A percentile compares a stretch with the other conserved stretches of the same genome.
Evolutionary conservation across 164 flowering plant species (phyloP).

Genomic region (Pachysandra terminalis): DNA sequence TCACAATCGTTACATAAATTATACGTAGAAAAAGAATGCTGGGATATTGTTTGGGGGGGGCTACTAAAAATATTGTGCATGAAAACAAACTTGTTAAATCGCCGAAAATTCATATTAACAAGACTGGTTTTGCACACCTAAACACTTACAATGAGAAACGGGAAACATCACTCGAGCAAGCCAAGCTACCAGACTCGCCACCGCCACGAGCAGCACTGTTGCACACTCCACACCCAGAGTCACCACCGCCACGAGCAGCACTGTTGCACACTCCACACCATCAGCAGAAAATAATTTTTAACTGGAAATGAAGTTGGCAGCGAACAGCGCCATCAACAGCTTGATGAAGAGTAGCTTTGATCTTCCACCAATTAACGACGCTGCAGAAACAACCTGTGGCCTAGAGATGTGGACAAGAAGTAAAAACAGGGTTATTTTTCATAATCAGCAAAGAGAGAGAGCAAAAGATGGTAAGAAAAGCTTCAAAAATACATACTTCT

Average conservation of each 20-base stretch:
- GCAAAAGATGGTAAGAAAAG: not conserved
- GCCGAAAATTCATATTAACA: conserved; percentile 21
- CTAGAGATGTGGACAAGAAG: conserved; percentile 27
- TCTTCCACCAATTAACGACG: conserved; percentile 20
- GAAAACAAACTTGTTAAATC: conserved; percentile 10
- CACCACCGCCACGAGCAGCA: too few species aligned
- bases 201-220: conserved; percentile 3
- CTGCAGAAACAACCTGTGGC: conserved; percentile 45
- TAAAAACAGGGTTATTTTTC: not conserved
- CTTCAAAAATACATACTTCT: conserved; percentile 52
- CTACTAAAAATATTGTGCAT: not conserved
- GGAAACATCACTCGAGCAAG: conserved; percentile 7
- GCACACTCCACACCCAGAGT: too few species aligned
- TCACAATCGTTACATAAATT: conserved; percentile 17
- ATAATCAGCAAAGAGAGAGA: not conserved
- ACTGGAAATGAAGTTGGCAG: conserved; percentile 23
- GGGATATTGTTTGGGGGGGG: conserved; percentile 8
- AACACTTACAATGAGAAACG: conserved; percentile 2
- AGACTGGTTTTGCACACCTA: conserved; percentile 22
- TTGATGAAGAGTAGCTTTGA: conserved; percentile 19
- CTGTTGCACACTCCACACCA: not conserved
- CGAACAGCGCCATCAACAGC: conserved; percentile 30
- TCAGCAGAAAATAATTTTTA: conserved; percentile 17
- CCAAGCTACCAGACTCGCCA: conserved; percentile 14
- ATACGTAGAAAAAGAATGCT: conserved; percentile 16